These are phyloP conservation scores for Lodderomyces beijingensis DNA, from an alignment of 1,139 yeast species.

Conservation along the genomic window DNA sequence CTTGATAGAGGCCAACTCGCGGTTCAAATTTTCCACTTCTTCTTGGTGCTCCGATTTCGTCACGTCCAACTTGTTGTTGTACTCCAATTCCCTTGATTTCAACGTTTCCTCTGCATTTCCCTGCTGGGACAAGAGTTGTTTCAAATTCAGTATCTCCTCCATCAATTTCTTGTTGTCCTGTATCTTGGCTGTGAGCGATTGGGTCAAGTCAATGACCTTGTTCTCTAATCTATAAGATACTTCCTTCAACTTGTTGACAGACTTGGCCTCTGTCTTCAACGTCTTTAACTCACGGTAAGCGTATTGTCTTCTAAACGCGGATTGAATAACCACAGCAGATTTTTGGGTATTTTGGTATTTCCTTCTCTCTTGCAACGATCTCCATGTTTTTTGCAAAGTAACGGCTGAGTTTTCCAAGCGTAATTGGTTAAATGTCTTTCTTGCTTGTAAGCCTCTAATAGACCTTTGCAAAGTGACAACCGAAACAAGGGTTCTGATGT, in stretches of 20 bases:
- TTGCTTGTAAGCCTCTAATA: slow-evolving; percentile 62
- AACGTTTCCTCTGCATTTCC: slow-evolving; percentile 54
- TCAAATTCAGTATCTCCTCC: slow-evolving; percentile 55
- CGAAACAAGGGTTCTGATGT: slow-evolving; percentile 41
- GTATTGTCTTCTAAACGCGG: slow-evolving; percentile 68
- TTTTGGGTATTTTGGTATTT: slow-evolving; percentile 36
- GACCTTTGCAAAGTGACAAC: slow-evolving; percentile 62
- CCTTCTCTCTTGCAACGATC: slow-evolving; percentile 52
- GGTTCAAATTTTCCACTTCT: slow-evolving; percentile 51
- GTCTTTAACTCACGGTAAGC: slow-evolving; percentile 64
- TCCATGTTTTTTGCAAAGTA: slow-evolving; percentile 63
- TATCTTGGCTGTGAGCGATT: slow-evolving; percentile 69
- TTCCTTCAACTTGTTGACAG: slow-evolving; percentile 84
- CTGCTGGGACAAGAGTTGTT: slow-evolving; percentile 54
- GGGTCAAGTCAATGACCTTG: slow-evolving; percentile 92
- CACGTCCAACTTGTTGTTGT: slow-evolving; percentile 41
- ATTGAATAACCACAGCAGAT: slow-evolving; percentile 70
- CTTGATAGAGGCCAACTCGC: slow-evolving; percentile 54
- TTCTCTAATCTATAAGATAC: slow-evolving; percentile 91
- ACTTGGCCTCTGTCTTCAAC: slow-evolving; percentile 80
- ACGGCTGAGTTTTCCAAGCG: slow-evolving; percentile 63
- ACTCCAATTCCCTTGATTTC: slow-evolving; percentile 53
- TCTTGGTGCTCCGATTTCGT: slow-evolving; percentile 46
- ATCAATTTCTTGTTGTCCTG: slow-evolving; percentile 75
- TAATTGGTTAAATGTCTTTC: slow-evolving; percentile 42